Conservation (phyloP, 306 rosid genomes). For the Aeschynomene evenia region DNA sequence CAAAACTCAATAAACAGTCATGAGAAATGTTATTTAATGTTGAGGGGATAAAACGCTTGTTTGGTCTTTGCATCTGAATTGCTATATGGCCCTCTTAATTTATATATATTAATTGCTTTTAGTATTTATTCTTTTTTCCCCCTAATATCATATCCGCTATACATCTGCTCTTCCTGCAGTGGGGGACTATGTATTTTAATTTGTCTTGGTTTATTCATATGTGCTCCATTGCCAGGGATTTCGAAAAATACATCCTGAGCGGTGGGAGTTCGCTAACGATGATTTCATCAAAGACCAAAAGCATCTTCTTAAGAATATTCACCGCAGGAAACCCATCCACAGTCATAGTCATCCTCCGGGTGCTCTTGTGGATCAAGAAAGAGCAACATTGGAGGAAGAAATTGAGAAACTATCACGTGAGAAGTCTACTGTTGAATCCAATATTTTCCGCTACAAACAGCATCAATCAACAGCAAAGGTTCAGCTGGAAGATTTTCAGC, state of each 20-base stretch:
- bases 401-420: conserved; percentile 72
- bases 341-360: conserved; percentile 96
- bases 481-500: conserved; percentile 58
- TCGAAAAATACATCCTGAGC: conserved; percentile 86
- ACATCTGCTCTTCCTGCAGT: neutral
- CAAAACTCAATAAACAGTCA: neutral
- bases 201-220: conserved; percentile 13
- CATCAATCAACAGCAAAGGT: conserved; percentile 53
- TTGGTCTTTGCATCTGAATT: neutral
- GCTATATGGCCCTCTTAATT: neutral
- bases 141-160: neutral
- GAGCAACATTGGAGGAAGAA: conserved; percentile 86
- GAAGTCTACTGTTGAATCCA: conserved; percentile 67
- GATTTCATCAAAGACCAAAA: conserved; percentile 86
- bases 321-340: conserved; percentile 96
- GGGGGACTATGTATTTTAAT: neutral
- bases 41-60: neutral
- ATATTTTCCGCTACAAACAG: conserved; percentile 54
- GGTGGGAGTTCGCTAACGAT: conserved; percentile 96
- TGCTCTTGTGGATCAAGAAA: conserved; percentile 70
- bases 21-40: neutral
- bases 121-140: neutral
- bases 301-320: conserved; percentile 89
- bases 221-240: conserved; percentile 66
- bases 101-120: neutral